A percentile compares a stretch with the other conserved stretches of the same genome.
These are phyloP conservation scores for Penicillium waksmanii DNA, from an alignment of 495 filamentous ascomycete species.

Conservation along the genomic window DNA sequence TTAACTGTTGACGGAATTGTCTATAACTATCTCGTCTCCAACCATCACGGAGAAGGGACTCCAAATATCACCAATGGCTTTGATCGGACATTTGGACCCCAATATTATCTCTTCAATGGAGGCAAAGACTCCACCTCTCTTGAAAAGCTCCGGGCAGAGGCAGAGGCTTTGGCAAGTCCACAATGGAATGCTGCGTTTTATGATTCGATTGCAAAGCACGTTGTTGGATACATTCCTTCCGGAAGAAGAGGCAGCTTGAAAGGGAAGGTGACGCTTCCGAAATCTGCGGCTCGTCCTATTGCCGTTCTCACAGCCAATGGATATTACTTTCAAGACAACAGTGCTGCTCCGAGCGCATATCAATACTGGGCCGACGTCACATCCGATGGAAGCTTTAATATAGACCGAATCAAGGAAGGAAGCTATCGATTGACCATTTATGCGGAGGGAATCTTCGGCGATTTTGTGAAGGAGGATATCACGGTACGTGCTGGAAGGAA, in stretches of 20 bases:
- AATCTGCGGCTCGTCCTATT: constrained; percentile 46
- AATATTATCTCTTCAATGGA: constrained; percentile 62
- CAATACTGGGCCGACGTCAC: constrained; percentile 62
- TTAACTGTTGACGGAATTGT: constrained; percentile 61
- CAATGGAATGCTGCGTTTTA: constrained; percentile 59
- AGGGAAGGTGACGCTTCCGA: constrained; percentile 49
- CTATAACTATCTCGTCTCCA: constrained; percentile 57
- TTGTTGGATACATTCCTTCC: constrained; percentile 55
- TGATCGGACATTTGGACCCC: constrained; percentile 59
- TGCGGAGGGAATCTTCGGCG: constrained; percentile 59
- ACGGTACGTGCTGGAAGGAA: constrained; percentile 37
- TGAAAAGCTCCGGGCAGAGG: constrained; percentile 49
- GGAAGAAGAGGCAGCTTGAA: constrained; percentile 44
- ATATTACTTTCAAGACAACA: constrained; percentile 62
- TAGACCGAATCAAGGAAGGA: constrained; percentile 53
- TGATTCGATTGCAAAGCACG: constrained; percentile 57
- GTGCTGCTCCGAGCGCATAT: constrained; percentile 47
- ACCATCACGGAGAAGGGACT: constrained; percentile 59
- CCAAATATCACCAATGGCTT: constrained; percentile 64
- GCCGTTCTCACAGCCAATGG: constrained; percentile 55
- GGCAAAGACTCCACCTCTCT: constrained; percentile 44
- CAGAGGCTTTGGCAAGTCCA: constrained; percentile 46
- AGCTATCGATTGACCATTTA: constrained; percentile 61
- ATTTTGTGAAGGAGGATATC: constrained; percentile 50
- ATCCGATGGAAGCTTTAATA: constrained; percentile 45